Conservation (phyloP, 495 filamentous ascomycete genomes). For the Pseudoneurospora amorphoporcata region DNA sequence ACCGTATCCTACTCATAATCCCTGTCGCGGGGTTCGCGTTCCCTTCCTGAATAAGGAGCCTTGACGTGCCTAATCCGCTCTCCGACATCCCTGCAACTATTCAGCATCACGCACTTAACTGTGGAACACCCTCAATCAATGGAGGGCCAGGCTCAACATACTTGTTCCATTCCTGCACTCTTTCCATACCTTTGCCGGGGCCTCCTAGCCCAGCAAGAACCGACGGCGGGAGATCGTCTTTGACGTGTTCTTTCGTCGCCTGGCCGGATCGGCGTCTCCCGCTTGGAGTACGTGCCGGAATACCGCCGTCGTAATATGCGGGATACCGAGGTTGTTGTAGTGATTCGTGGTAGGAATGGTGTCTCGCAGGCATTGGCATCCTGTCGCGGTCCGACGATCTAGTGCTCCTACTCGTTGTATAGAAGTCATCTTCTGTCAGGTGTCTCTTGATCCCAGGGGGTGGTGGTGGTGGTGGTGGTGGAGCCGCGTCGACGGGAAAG, state of each 20-base stretch:
- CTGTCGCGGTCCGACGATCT: neutral
- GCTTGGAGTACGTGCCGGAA: constrained; percentile 14
- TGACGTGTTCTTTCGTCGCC: constrained; percentile 15
- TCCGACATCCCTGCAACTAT: neutral
- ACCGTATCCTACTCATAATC: neutral
- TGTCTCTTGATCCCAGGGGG: neutral
- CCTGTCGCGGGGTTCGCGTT: neutral
- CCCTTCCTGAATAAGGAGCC: neutral
- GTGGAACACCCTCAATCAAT: constrained; percentile 8
- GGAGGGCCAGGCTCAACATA: constrained; percentile 32
- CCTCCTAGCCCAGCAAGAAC: constrained; percentile 36
- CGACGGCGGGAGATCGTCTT: constrained; percentile 25
- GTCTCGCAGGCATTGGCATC: constrained; percentile 4
- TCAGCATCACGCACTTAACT: neutral
- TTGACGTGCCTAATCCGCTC: neutral
- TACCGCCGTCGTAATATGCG: neutral
- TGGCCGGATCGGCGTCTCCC: constrained; percentile 17
- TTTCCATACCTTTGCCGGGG: constrained; percentile 33
- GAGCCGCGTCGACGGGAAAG: neutral
- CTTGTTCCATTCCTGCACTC: constrained; percentile 37
- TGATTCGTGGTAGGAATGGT: constrained; percentile 1
- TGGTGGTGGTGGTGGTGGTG: neutral
- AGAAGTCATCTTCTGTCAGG: neutral
- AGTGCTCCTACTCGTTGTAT: neutral
- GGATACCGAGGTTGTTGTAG: neutral